phyloP scores from a whole-genome alignment of 2,329 filamentous ascomycete species.

The Cercospora sojina region DNA sequence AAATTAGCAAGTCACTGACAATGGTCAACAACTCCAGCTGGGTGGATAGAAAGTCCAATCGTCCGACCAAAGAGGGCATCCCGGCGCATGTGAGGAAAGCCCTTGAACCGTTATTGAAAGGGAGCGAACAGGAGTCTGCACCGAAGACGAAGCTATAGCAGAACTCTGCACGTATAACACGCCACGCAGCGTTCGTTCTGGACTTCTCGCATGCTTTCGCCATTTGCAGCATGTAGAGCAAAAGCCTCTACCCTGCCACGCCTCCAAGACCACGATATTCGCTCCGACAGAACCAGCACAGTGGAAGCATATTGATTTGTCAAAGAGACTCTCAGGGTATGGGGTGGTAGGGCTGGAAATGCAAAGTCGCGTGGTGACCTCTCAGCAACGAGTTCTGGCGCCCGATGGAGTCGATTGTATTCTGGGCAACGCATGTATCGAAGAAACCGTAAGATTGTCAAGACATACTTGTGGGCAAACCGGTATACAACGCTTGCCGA shows the following conservation, averaged over 20 bases:
- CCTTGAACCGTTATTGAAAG: conserved; percentile 35
- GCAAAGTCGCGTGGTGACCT: background rate
- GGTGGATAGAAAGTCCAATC: conserved; percentile 63
- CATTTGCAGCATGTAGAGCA: background rate
- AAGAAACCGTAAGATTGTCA: background rate
- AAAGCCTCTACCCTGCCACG: background rate
- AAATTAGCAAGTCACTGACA: background rate
- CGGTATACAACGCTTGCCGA: background rate
- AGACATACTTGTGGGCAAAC: background rate
- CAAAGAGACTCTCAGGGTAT: background rate
- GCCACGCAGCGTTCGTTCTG: background rate
- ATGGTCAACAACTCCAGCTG: conserved; percentile 11
- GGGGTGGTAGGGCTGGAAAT: background rate
- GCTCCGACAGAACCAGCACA: background rate
- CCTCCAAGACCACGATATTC: background rate
- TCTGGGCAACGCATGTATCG: background rate
- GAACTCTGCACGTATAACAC: background rate
- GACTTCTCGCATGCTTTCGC: background rate
- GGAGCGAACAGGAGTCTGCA: conserved; percentile 30
- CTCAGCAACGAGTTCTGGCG: background rate
- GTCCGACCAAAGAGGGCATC: conserved; percentile 68
- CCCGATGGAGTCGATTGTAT: background rate
- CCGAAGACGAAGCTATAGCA: conserved; percentile 26
- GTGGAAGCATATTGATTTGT: background rate
- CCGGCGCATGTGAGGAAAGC: conserved; percentile 53